Evolutionary conservation across 495 filamentous ascomycete species (phyloP).

Genomic region (Trichoderma asperelloides): DNA sequence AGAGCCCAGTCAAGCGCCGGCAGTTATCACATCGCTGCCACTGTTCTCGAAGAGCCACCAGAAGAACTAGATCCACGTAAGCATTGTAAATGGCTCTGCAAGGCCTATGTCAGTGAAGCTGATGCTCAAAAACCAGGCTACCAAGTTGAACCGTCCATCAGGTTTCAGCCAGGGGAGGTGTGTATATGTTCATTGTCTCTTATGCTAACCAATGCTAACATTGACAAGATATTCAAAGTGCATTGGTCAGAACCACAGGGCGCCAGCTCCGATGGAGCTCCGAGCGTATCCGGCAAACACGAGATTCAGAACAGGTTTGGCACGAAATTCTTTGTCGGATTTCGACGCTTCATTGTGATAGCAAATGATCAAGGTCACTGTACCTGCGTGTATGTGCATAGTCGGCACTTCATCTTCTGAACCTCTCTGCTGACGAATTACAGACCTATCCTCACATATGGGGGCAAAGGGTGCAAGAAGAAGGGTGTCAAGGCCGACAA

Average conservation of each 20-base stretch:
- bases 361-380: constrained; percentile 38
- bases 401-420: background rate
- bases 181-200: background rate
- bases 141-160: constrained; percentile 29
- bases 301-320: constrained; percentile 21
- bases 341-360: constrained; percentile 39
- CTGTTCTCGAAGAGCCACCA: background rate
- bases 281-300: constrained; percentile 22
- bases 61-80: constrained; percentile 14
- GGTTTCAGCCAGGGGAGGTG: constrained; percentile 34
- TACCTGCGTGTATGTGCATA: constrained; percentile 38
- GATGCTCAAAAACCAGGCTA: constrained; percentile 22
- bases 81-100: background rate
- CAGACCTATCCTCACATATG: constrained; percentile 42
- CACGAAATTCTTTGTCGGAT: constrained; percentile 30
- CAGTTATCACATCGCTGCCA: background rate
- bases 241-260: constrained; percentile 38
- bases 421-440: constrained; percentile 7
- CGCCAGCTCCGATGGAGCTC: constrained; percentile 20
- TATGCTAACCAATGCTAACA: background rate
- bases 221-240: constrained; percentile 36
- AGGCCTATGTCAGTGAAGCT: background rate
- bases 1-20: background rate
- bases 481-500: constrained; percentile 35
- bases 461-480: constrained; percentile 34